Base-by-base conservation (phyloP, 176 grass and related monocot species). In the Juncus effusus region DNA sequence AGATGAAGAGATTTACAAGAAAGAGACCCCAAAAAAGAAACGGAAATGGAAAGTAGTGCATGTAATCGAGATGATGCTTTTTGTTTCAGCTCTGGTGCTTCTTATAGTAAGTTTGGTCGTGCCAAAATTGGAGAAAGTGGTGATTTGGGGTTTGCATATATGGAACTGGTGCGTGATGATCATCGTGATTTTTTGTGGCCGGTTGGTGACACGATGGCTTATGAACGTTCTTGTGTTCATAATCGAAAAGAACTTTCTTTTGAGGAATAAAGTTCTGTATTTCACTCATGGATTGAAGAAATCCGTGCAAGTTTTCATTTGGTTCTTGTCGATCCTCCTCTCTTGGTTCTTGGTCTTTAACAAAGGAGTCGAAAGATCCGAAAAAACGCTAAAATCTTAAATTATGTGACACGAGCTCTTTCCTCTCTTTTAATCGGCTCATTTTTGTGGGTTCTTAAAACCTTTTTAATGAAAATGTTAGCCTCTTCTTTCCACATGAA, bases 121-220 rank as follows among this genome's bases (percentile, higher is more conserved):
- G 62, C 80, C 36, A 3, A 56, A 36, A 59, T 64, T 93, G 16
- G 53, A 84, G 63, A 74, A 74, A 2, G 16, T 36, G 35, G 64
- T 67, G 42, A 50, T 99, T 3, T 87, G 85, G 88, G 82, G 85
- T 41, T 58, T 89, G 38, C 80, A 84, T 64, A 93, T 99, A 66
- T 99, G 94, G 94, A 93, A 89, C 56, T 99, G 94, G 88, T 99
- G 94, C 64, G 65, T 99, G 54, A 84, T 99, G 80, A 82, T 92
- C 47, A 82, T 67, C 59, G n/a, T n/a, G n/a, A n/a, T n/a, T n/a
- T n/a, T n/a, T n/a, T n/a, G n/a, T n/a, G n/a, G n/a, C n/a, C n/a
- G 82, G 10, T 80, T 93, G 63, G 78, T 99, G 62, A 99, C 82
- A 42, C 78, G 63, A 6, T 92, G 88, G 88, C 16, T 84, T 50